Conservation (phyloP, 805 yeast species). For the Hanseniaspora hatyaiensis region DNA sequence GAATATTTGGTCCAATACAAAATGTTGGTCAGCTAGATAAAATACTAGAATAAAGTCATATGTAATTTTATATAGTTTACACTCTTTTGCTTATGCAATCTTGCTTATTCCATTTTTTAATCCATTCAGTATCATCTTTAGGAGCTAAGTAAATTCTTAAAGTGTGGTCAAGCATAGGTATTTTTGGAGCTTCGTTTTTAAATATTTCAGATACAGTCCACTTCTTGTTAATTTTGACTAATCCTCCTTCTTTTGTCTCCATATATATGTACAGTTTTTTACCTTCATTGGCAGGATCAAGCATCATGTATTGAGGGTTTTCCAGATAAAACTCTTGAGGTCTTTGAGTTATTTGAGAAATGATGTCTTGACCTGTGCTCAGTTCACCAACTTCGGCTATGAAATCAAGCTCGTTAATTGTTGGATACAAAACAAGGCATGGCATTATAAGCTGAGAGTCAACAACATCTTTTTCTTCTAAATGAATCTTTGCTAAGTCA, state of each 20-base stretch:
- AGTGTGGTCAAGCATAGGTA: slow-evolving; percentile 67
- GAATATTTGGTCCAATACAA: slow-evolving; percentile 66
- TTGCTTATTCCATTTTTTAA: slow-evolving; percentile 51
- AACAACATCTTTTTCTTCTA: slow-evolving; percentile 55
- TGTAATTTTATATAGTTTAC: background rate
- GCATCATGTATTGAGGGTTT: slow-evolving; percentile 26
- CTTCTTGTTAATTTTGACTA: slow-evolving; percentile 74
- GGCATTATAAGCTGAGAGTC: slow-evolving; percentile 78
- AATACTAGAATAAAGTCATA: slow-evolving; percentile 44
- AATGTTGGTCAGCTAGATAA: slow-evolving; percentile 46
- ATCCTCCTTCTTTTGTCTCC: slow-evolving; percentile 76
- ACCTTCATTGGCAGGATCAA: slow-evolving; percentile 40
- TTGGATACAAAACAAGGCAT: slow-evolving; percentile 68
- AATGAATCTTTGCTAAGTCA: slow-evolving; percentile 39
- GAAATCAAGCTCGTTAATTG: slow-evolving; percentile 72
- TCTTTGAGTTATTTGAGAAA: slow-evolving; percentile 50
- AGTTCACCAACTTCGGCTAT: slow-evolving; percentile 65
- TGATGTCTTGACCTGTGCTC: slow-evolving; percentile 50
- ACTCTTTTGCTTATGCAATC: slow-evolving; percentile 42
- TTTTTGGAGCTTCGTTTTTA: slow-evolving; percentile 46
- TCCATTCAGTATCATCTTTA: slow-evolving; percentile 54
- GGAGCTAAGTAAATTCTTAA: slow-evolving; percentile 72
- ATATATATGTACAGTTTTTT: slow-evolving; percentile 59
- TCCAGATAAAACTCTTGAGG: slow-evolving; percentile 56
- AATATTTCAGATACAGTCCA: slow-evolving; percentile 53